A percentile compares a stretch with the other conserved stretches of the same genome.
These are phyloP conservation scores for Calonectria pseudoturangicola DNA, from an alignment of 2,329 filamentous ascomycete species.

Conservation along the genomic window DNA sequence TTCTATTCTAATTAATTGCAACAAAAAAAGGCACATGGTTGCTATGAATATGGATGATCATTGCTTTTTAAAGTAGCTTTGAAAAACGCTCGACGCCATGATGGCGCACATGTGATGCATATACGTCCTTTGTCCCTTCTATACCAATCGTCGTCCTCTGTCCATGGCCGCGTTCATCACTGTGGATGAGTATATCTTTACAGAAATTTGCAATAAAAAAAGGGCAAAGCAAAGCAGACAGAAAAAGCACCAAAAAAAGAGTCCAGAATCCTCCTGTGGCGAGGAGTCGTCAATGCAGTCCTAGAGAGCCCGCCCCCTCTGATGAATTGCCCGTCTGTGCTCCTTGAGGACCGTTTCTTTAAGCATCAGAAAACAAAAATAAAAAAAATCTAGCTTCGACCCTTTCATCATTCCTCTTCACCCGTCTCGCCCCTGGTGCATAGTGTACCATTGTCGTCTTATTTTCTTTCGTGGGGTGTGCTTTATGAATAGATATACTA, in stretches of 20 bases:
- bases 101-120: conserved; percentile 21
- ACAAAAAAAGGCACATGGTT: not conserved
- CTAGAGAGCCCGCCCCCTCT: conserved; percentile 20
- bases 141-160: conserved; percentile 28
- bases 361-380: not conserved
- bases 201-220: conserved; percentile 23
- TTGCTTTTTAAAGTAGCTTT: conserved; percentile 9
- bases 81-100: conserved; percentile 20
- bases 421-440: conserved; percentile 5
- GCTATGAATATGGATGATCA: conserved; percentile 10
- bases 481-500: conserved; percentile 46
- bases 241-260: conserved; percentile 22
- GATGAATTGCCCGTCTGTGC: conserved; percentile 31
- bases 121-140: conserved; percentile 33
- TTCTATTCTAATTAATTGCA: conserved; percentile 2
- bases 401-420: conserved; percentile 7
- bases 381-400: conserved; percentile 9
- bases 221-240: not conserved
- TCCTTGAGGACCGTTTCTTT: conserved; percentile 15
- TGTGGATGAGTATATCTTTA: conserved; percentile 34
- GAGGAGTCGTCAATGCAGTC: conserved; percentile 14
- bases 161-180: conserved; percentile 15
- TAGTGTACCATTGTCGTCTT: conserved; percentile 25
- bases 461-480: conserved; percentile 29
- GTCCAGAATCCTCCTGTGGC: not conserved